A percentile compares a stretch with the other conserved stretches of the same genome.
These are phyloP conservation scores for Dianthus caryophyllus DNA, from an alignment of 148 eudicot genomes.

Conservation along the genomic window DNA sequence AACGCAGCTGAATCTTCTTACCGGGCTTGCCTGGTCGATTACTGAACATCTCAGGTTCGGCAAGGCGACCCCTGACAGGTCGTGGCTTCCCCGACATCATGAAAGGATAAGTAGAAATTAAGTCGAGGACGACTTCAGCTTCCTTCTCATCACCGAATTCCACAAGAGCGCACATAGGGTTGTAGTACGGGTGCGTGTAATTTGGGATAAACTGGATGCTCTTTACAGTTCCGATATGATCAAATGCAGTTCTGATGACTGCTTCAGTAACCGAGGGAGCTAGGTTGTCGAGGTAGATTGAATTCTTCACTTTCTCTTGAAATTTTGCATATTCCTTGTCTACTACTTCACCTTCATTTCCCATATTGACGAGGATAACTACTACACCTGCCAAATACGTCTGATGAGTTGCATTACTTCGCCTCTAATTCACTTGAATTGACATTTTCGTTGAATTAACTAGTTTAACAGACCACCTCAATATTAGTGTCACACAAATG, in stretches of 20 bases:
- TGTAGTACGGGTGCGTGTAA: slow-evolving; percentile 32
- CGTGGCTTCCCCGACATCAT: slow-evolving; percentile 88
- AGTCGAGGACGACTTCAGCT: slow-evolving; percentile 30
- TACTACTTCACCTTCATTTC: slow-evolving; percentile 19
- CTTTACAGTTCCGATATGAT: slow-evolving; percentile 48
- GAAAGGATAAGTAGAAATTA: slow-evolving; percentile 36
- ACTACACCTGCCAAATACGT: not conserved
- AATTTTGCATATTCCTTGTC: slow-evolving; percentile 54
- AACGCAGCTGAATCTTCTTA: slow-evolving; percentile 30
- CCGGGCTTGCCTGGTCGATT: slow-evolving; percentile 64
- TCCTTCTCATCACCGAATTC: slow-evolving; percentile 44
- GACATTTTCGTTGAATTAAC: no score
- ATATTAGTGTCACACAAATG: no score
- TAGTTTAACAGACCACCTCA: no score
- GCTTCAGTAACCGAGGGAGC: slow-evolving; percentile 50
- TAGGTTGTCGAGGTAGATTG: slow-evolving; percentile 65
- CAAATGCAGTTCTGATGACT: slow-evolving; percentile 47
- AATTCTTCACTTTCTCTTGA: slow-evolving; percentile 53
- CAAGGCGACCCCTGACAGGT: slow-evolving; percentile 59
- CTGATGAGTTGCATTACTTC: no score
- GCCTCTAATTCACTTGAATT: no score
- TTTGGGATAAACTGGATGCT: slow-evolving; percentile 44
- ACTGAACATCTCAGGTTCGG: slow-evolving; percentile 57
- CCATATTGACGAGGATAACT: slow-evolving; percentile 25
- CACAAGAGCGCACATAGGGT: slow-evolving; percentile 46